Evolutionary conservation across 495 filamentous ascomycete species (phyloP).

Genomic region (Neurospora africana): DNA sequence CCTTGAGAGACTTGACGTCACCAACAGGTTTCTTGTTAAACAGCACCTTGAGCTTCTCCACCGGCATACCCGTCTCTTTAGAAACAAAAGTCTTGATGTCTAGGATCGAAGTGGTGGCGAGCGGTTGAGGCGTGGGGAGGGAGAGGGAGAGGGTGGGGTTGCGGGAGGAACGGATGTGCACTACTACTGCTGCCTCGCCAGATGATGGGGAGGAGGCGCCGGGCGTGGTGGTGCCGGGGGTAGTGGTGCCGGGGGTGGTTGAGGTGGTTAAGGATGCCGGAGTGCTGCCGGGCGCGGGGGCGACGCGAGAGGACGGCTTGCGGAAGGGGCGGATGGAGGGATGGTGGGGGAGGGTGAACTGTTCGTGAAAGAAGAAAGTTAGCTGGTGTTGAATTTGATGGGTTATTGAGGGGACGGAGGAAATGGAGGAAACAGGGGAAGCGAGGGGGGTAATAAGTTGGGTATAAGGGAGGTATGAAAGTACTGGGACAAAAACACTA

Average conservation of each 20-base stretch:
- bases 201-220: conserved; percentile 28
- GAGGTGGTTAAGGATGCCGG: background rate
- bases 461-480: background rate
- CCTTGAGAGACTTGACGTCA: conserved; percentile 56
- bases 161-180: conserved; percentile 63
- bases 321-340: conserved; percentile 11
- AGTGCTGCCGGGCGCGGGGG: background rate
- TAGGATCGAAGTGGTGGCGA: conserved; percentile 53
- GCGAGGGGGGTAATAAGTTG: background rate
- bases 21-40: conserved; percentile 70
- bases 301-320: background rate
- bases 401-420: background rate
- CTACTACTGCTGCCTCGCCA: background rate
- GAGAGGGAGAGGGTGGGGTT: conserved; percentile 55
- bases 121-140: conserved; percentile 33
- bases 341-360: conserved; percentile 42
- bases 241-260: background rate
- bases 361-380: background rate
- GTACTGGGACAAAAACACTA: background rate
- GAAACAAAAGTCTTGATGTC: conserved; percentile 59
- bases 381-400: background rate
- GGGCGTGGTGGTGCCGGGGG: conserved; percentile 31
- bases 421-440: background rate
- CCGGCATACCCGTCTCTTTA: conserved; percentile 34
- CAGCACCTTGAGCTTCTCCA: conserved; percentile 73